phyloP scores from a whole-genome alignment of 2,329 filamentous ascomycete species.

The Fulvia fulva region DNA sequence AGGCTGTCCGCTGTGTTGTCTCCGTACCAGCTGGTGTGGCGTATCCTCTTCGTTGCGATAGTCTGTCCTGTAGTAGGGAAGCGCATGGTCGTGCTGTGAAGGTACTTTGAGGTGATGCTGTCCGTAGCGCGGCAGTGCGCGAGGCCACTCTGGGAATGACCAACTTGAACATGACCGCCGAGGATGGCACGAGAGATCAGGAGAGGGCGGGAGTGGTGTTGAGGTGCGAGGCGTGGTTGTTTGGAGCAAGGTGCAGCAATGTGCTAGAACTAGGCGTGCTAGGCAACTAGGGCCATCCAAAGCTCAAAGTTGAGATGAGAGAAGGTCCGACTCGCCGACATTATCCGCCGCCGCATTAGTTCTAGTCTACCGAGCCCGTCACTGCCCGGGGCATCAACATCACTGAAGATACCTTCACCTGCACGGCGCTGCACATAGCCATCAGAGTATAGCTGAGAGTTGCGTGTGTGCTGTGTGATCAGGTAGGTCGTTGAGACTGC shows the following conservation, averaged over 20 bases:
- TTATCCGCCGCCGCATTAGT: neutral
- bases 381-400: neutral
- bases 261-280: neutral
- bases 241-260: too few species aligned
- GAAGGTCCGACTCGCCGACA: neutral
- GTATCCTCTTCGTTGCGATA: slow-evolving; percentile 54
- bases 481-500: neutral
- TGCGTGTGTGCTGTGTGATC: too few species aligned
- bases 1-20: slow-evolving; percentile 3
- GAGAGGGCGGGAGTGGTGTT: neutral
- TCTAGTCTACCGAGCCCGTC: neutral
- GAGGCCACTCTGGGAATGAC: slow-evolving; percentile 20
- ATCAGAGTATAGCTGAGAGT: neutral
- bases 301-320: neutral
- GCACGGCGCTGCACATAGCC: neutral
- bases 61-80: slow-evolving; percentile 48
- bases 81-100: slow-evolving; percentile 32
- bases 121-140: slow-evolving; percentile 20
- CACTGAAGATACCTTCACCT: neutral
- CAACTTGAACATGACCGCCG: slow-evolving; percentile 26
- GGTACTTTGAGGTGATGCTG: slow-evolving; percentile 16
- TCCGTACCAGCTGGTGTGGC: slow-evolving; percentile 50
- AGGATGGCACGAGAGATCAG: neutral
- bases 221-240: slow-evolving; percentile 3
- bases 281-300: slow-evolving; percentile 1